phyloP scores from a whole-genome alignment of 2,329 filamentous ascomycete species.

The Cercospora sojina region DNA sequence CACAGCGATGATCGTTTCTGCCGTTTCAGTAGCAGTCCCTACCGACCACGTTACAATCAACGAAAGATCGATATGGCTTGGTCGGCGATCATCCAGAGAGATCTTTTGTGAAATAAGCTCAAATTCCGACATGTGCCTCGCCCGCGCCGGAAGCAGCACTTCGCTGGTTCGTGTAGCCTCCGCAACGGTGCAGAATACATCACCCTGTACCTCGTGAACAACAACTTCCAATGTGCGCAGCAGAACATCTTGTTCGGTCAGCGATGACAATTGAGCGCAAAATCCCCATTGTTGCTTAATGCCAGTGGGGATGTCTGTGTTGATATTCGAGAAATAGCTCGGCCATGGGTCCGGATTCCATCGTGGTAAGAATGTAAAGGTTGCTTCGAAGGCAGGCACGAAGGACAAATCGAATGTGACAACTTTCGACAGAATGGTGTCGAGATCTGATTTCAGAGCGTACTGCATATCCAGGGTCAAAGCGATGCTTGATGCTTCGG shows the following conservation, averaged over 20 bases:
- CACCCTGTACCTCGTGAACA: slow-evolving; percentile 61
- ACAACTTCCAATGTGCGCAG: slow-evolving; percentile 66
- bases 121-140: slow-evolving; percentile 26
- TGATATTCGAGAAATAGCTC: slow-evolving; percentile 67
- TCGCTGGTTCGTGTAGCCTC: slow-evolving; percentile 14
- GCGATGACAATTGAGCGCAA: slow-evolving; percentile 69
- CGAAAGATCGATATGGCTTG: slow-evolving; percentile 70
- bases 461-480: slow-evolving; percentile 74
- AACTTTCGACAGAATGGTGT: slow-evolving; percentile 76
- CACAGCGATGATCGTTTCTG: slow-evolving; percentile 67
- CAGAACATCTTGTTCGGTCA: slow-evolving; percentile 63
- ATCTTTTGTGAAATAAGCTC: slow-evolving; percentile 69
- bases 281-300: slow-evolving; percentile 80
- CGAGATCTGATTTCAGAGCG: slow-evolving; percentile 72
- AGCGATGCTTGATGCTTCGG: slow-evolving; percentile 58
- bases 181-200: slow-evolving; percentile 55
- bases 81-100: slow-evolving; percentile 76
- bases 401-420: slow-evolving; percentile 68
- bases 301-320: slow-evolving; percentile 50
- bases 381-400: slow-evolving; percentile 84
- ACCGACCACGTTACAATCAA: slow-evolving; percentile 78
- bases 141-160: slow-evolving; percentile 17
- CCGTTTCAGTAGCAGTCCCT: slow-evolving; percentile 40
- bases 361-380: slow-evolving; percentile 80
- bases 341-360: slow-evolving; percentile 81